Conservation (phyloP, 495 filamentous ascomycete genomes). For the Hypoxylon fragiforme region DNA sequence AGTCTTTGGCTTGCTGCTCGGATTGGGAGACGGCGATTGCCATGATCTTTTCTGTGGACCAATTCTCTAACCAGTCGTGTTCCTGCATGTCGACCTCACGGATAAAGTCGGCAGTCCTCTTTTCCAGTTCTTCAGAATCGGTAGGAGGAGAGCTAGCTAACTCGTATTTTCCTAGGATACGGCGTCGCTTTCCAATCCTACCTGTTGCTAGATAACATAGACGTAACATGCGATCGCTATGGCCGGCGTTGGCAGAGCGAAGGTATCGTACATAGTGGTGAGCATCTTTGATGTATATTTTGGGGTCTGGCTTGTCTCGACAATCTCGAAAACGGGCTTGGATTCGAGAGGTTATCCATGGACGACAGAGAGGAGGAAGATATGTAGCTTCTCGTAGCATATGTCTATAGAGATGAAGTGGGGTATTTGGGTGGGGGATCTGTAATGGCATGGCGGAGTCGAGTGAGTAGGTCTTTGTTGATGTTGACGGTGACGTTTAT, state of each 20-base stretch:
- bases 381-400: constrained; percentile 85
- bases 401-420: constrained; percentile 69
- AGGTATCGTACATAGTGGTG: constrained; percentile 43
- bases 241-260: constrained; percentile 59
- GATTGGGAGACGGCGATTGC: constrained; percentile 38
- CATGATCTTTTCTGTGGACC: constrained; percentile 42
- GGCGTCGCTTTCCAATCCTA: constrained; percentile 67
- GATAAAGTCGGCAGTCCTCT: background rate
- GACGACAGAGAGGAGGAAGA: constrained; percentile 69
- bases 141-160: constrained; percentile 43
- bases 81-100: background rate
- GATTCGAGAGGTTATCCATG: constrained; percentile 61
- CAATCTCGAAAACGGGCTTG: constrained; percentile 57
- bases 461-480: no score
- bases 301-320: constrained; percentile 5
- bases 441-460: constrained; percentile 27
- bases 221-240: constrained; percentile 60
- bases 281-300: constrained; percentile 33
- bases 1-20: constrained; percentile 24
- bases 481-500: no score
- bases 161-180: constrained; percentile 60
- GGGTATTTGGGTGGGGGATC: constrained; percentile 44
- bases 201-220: constrained; percentile 74
- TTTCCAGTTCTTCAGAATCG: constrained; percentile 42
- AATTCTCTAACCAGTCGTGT: constrained; percentile 48